Conservation (phyloP, 768 basidiomycete species). For the Suillus decipiens region DNA sequence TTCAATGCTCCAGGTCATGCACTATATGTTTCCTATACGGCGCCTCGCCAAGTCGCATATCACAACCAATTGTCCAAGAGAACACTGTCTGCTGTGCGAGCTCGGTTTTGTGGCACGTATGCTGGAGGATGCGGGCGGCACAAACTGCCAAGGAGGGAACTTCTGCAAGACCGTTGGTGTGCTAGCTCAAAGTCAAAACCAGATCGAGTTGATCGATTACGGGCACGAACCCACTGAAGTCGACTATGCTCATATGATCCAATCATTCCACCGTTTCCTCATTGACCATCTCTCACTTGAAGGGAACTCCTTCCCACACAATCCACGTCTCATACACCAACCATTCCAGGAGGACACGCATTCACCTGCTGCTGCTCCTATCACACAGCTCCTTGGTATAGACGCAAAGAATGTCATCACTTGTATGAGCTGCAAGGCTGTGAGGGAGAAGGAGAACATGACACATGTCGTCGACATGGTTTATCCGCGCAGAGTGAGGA, state of each 20-base stretch:
- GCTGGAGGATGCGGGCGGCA: constrained; percentile 93
- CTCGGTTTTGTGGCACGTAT: constrained; percentile 92
- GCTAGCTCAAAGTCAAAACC: constrained; percentile 84
- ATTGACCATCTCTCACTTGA: constrained; percentile 82
- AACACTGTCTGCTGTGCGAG: constrained; percentile 94
- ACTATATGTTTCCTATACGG: constrained; percentile 79
- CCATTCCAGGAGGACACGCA: constrained; percentile 25
- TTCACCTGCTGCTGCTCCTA: constrained; percentile 59
- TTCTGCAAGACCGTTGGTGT: constrained; percentile 94
- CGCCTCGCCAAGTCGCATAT: constrained; percentile 89
- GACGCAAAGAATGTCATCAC: constrained; percentile 73
- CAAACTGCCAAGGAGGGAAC: constrained; percentile 95
- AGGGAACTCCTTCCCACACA: constrained; percentile 63
- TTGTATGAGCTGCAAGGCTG: constrained; percentile 73
- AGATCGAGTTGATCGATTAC: constrained; percentile 88
- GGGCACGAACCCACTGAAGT: constrained; percentile 72
- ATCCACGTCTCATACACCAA: constrained; percentile 51
- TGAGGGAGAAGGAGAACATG: constrained; percentile 73
- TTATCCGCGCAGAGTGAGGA: constrained; percentile 79
- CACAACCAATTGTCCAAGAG: constrained; percentile 80
- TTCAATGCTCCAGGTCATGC: constrained; percentile 84
- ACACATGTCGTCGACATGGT: constrained; percentile 84
- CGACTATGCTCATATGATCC: constrained; percentile 88
- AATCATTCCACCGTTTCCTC: constrained; percentile 92
- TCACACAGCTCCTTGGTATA: constrained; percentile 86